Base-by-base conservation (phyloP, 2,329 filamentous ascomycete genomes). In the Aspergillus versicolor region DNA sequence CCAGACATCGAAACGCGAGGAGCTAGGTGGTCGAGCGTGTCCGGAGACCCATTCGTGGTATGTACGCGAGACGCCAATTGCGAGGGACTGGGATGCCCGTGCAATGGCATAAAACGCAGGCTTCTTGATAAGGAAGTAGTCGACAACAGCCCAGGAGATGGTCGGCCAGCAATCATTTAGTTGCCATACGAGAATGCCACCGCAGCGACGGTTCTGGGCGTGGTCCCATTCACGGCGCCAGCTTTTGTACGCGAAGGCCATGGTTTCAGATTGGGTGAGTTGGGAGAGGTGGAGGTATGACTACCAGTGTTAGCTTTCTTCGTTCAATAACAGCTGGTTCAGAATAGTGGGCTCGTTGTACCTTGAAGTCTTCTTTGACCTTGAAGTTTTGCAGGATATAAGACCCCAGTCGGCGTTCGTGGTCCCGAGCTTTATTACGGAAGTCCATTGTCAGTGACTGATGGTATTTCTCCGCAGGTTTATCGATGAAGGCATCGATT, bases 391-490 rank as follows among this genome's bases (percentile, higher is more conserved):
- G 92, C 4, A 91, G 90, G 2, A 97, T 81, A 68, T 97, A 97
- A 1, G 92, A 85, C 1, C 91, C 92, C 55, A 97, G 86, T 41
- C 91, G 83, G 22, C 92, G 84, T 73, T 95, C 91, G 70, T 96
- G 91, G 0, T 92, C 92, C 49, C 88, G 88, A 2, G 92, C 93
- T 76, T 97, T 97, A 80, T 97, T 97, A 80, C 97, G 93, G 71
- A 96, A 96, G 73, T 97, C 92, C 34, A 97, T 77, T 4, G 92
- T 93, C 30, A 89, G 88, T 4, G 90, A 94, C 70, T 96, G 90
- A 3, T 92, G 83, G 70, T 90, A 93, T 4, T 90, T 83, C 67
- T 97, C 91, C 1, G 84, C 82, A 49, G 91, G 84, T 49, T 88
- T 82, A 53, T 82, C 81, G 53, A 96, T 83, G 71, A 85, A 96